Percentiles rank a stretch among this genome's conserved stretches.
Evolutionary conservation across 75 land plant species (phyloP).

Genomic region (Selaginella moellendorffii): DNA sequence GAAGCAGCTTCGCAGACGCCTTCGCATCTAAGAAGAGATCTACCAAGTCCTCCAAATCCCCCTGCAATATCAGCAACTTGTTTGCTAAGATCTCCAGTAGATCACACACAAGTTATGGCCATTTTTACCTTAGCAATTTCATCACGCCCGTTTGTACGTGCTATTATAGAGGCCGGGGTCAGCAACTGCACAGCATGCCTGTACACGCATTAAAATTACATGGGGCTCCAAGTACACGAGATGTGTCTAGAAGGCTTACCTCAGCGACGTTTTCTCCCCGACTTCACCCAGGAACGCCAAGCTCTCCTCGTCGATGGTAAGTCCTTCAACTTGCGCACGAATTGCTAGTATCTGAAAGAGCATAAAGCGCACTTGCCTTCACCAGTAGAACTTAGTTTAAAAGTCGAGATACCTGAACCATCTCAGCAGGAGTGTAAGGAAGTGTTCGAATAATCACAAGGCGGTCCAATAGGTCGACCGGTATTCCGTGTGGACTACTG

Average conservation of each 20-base stretch:
- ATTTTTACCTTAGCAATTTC: conserved; percentile 74
- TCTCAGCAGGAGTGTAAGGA: conserved; percentile 79
- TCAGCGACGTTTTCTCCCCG: conserved; percentile 69
- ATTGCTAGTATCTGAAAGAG: conserved; percentile 82
- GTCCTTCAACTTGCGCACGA: conserved; percentile 87
- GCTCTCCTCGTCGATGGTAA: conserved; percentile 74
- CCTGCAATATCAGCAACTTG: conserved; percentile 32
- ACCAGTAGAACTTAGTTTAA: background rate
- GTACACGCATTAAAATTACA: conserved; percentile 30
- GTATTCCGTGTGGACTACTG: conserved; percentile 94
- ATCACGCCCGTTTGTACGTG: conserved; percentile 82
- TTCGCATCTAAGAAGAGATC: conserved; percentile 81
- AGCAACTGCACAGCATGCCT: conserved; percentile 93
- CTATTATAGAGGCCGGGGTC: conserved; percentile 84
- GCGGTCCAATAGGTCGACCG: conserved; percentile 88
- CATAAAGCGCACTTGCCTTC: background rate
- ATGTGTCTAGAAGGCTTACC: conserved; percentile 29
- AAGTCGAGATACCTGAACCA: conserved; percentile 56
- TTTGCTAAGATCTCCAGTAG: too few species aligned
- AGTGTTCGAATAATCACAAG: conserved; percentile 75
- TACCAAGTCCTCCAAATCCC: conserved; percentile 62
- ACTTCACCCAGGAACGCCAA: conserved; percentile 80
- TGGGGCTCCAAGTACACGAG: background rate
- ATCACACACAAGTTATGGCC: too few species aligned
- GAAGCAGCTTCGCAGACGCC: conserved; percentile 80